These are phyloP conservation scores for Hygrocybe coccinea DNA, from an alignment of 768 basidiomycete genomes.

Conservation along the genomic window DNA sequence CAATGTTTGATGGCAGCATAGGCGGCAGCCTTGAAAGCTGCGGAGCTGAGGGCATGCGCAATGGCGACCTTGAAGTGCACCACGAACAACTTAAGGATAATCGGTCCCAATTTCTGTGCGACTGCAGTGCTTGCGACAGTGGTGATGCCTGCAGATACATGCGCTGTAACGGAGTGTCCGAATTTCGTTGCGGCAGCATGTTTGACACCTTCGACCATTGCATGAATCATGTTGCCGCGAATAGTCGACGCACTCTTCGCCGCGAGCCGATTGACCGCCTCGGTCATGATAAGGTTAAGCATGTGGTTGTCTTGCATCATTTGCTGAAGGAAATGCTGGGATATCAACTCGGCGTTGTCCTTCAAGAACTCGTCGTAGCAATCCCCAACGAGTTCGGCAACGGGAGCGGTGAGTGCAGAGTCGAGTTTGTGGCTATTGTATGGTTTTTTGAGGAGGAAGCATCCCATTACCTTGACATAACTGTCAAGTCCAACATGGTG, in stretches of 20 bases:
- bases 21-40: background rate
- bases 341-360: background rate
- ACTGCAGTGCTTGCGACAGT: background rate
- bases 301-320: background rate
- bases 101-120: background rate
- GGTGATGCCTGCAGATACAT: background rate
- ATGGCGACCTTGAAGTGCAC: background rate
- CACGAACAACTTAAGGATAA: background rate
- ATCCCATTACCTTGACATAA: background rate
- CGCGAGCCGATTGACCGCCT: background rate
- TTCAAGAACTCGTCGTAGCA: constrained; percentile 2
- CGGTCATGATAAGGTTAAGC: background rate
- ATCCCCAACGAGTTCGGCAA: background rate
- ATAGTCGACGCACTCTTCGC: background rate
- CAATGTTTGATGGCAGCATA: background rate
- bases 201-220: background rate
- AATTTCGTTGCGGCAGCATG: background rate
- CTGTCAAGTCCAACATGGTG: background rate
- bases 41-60: background rate
- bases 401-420: background rate
- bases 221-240: background rate
- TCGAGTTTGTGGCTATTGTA: background rate
- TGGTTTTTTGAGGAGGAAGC: background rate
- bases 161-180: background rate
- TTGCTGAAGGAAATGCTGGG: background rate